Evolutionary conservation across 352 stramenopile species (phyloP).

Genomic region (Globisporangium heterothallicum): DNA sequence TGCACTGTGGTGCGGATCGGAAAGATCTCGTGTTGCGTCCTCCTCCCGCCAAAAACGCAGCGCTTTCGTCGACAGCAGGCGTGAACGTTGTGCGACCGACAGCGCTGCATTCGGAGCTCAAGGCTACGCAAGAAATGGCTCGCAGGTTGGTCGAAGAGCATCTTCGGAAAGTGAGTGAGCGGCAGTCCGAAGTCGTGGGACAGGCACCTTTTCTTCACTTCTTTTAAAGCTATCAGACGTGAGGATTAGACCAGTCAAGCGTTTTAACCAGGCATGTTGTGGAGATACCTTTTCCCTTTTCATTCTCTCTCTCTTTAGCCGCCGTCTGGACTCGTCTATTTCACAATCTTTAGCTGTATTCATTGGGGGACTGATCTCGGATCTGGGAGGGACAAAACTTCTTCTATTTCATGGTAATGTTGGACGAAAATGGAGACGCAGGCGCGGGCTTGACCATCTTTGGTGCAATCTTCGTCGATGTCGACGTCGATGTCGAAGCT

Average conservation of each 20-base stretch:
- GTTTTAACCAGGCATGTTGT: too few relatives aligned
- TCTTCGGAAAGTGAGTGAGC: constrained; percentile 13
- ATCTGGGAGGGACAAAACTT: background rate
- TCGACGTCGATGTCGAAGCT: background rate
- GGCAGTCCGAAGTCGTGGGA: background rate
- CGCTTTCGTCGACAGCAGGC: background rate
- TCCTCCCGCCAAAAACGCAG: constrained; percentile 18
- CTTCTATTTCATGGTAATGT: constrained; percentile 4
- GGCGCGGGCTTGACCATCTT: constrained; percentile 13
- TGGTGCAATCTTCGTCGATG: constrained; percentile 12
- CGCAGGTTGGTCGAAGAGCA: constrained; percentile 18
- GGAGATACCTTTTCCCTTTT: background rate
- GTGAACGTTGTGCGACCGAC: background rate
- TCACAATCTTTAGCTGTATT: background rate
- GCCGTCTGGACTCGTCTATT: background rate
- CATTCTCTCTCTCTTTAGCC: background rate
- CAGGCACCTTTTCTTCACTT: constrained; percentile 7
- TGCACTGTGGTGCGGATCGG: constrained; percentile 33
- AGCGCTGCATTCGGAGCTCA: constrained; percentile 12
- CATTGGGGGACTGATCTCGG: background rate
- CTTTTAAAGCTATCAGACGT: constrained; percentile 2
- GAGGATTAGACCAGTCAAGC: background rate
- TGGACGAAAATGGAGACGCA: constrained; percentile 4
- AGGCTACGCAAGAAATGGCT: constrained; percentile 13
- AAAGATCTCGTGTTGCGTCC: constrained; percentile 23